These are phyloP conservation scores for Cynanchum wilfordii DNA, from an alignment of 257 asterid genomes.

Conservation along the genomic window DNA sequence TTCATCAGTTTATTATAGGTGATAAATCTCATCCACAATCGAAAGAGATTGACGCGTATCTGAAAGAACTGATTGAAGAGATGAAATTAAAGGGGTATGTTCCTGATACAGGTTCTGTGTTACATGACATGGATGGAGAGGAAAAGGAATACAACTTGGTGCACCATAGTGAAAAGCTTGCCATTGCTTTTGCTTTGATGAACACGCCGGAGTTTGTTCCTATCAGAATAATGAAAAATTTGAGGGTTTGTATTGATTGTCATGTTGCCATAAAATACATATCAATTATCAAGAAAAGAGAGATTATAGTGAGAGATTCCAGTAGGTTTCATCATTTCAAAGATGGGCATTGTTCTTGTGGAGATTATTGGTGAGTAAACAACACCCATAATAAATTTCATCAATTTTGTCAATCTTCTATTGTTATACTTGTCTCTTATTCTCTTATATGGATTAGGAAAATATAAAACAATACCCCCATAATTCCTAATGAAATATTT, in stretches of 20 bases:
- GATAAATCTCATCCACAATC: constrained; percentile 56
- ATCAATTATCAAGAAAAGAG: constrained; percentile 50
- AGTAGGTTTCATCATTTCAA: constrained; percentile 86
- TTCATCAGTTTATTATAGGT: constrained; percentile 55
- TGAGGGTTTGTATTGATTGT: constrained; percentile 76
- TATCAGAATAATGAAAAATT: constrained; percentile 82
- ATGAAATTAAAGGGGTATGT: constrained; percentile 57
- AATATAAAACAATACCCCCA: background rate
- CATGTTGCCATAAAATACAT: constrained; percentile 63
- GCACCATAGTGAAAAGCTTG: constrained; percentile 80
- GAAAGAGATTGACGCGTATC: constrained; percentile 40
- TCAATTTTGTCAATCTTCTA: background rate
- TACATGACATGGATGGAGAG: constrained; percentile 78
- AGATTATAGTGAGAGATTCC: constrained; percentile 57
- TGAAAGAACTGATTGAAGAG: constrained; percentile 51
- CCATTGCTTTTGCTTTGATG: constrained; percentile 79
- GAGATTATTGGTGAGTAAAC: constrained; percentile 67
- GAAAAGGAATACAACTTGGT: constrained; percentile 62
- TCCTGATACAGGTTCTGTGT: constrained; percentile 50
- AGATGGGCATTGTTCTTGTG: constrained; percentile 69
- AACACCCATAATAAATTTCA: background rate
- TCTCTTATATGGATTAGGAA: background rate
- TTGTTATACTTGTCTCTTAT: too few relatives aligned
- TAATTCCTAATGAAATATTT: background rate
- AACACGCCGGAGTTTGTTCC: constrained; percentile 43